Percentiles rank a stretch among this genome's conserved stretches.
Conservation (phyloP, 331 rosid genomes). For the Pyracantha coccinea region DNA sequence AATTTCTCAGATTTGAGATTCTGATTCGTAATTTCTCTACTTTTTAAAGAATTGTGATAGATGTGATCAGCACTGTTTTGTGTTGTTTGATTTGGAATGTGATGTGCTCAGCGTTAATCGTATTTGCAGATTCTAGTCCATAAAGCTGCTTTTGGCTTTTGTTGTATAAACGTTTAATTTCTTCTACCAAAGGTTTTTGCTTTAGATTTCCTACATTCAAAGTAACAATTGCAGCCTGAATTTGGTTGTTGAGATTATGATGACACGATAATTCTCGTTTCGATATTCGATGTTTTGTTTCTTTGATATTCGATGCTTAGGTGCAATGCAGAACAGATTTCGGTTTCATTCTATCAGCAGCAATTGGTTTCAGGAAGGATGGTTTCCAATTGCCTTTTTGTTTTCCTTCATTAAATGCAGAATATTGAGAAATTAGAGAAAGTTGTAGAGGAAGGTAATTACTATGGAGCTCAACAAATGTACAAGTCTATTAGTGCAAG, state of each 20-base stretch:
- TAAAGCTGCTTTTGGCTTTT: neutral
- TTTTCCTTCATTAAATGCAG: slow-evolving; percentile 36
- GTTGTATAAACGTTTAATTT: neutral
- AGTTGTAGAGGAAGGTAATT: slow-evolving; percentile 60
- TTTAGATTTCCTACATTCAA: neutral
- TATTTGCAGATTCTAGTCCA: neutral
- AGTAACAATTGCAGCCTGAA: neutral
- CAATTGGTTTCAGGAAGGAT: neutral
- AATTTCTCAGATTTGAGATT: neutral
- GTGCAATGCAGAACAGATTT: neutral
- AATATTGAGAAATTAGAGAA: slow-evolving; percentile 71
- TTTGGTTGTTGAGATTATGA: neutral
- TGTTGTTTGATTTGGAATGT: neutral
- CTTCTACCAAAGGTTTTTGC: neutral
- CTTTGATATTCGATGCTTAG: too few species aligned
- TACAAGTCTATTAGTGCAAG: slow-evolving; percentile 86
- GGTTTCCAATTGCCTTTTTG: neutral
- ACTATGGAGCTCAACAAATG: slow-evolving; percentile 96
- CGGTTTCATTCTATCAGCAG: neutral
- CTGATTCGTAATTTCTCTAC: neutral
- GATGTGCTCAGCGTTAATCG: neutral
- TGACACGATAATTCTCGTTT: neutral
- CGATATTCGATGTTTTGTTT: neutral
- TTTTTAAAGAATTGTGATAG: neutral
- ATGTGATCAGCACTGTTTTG: neutral